Evolutionary conservation across 1,139 yeast species (phyloP), one percentile per base, ranked within the genome.

Genomic region (Nadsonia commutata): DNA sequence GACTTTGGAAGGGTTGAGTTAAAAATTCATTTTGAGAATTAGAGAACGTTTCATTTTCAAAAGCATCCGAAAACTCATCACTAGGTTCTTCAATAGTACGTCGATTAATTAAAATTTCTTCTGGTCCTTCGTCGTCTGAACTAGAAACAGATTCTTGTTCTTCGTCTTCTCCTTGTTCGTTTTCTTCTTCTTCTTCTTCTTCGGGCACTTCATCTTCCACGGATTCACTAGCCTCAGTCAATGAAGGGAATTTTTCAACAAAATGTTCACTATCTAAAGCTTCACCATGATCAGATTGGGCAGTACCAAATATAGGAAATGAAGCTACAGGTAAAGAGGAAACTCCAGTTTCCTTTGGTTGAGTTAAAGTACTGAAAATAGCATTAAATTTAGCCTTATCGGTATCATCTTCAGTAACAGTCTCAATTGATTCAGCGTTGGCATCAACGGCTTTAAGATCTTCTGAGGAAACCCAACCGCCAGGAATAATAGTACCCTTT

Each of bases 361-460:
- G 5, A 9, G 33, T 27, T 27, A 27, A 27, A 13, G 13, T 27
- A 27, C 16, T 27, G 13, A 27, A 27, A 16, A 27, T 27, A 27
- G 33, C 9, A 27, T 27, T 16, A 27, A 27, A 27, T 16, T 27
- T 7, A 9, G 33, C 33, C 13, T 9, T 27, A 13, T 27, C 16
- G 4, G 9, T 16, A 13, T 27, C 16, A 27, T 3, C 5, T 4
- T 27, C 13, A 9, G 33, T 27, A 7, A 27, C 51, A 18, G 45
- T 21, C 31, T 38, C 42, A 11, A 46, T 31, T 4, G 36, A 41
- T 33, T 43, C 45, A 18, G 49, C 40, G 37, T 33, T 7, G 9
- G 13, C 39, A 5, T 20, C 16, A 13, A 7, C 22, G 3, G 8
- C n/a, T 5, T 8, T 3, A 36, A 37, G 19, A 8, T 19, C 38